These are phyloP conservation scores for Globomyces sp. DNA, from an alignment of 371 early-diverging fungal genomes.

Conservation along the genomic window DNA sequence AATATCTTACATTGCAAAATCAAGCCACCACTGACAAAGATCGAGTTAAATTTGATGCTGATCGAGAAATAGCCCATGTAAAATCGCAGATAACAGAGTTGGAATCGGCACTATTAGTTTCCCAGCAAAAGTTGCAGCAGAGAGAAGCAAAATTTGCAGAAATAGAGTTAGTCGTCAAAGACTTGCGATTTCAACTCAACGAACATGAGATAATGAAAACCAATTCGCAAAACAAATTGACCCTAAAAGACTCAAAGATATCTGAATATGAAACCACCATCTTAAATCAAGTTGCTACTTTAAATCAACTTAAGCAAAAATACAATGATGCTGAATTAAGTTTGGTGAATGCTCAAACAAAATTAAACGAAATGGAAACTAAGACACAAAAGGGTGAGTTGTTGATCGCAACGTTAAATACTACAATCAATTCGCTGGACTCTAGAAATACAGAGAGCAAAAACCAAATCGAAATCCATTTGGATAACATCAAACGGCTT, in stretches of 20 bases:
- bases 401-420: neutral
- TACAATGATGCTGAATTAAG: neutral
- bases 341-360: neutral
- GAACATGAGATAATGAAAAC: neutral
- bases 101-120: neutral
- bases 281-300: neutral
- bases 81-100: neutral
- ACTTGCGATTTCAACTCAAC: neutral
- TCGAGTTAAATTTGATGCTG: constrained; percentile 8
- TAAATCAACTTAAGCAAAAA: constrained; percentile 1
- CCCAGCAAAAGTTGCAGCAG: constrained; percentile 10
- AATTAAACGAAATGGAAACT: neutral
- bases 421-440: neutral
- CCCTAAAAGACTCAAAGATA: constrained; percentile 2
- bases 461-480: neutral
- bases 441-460: neutral
- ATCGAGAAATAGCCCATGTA: constrained; percentile 2
- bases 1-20: neutral
- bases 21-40: neutral
- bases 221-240: constrained; percentile 2
- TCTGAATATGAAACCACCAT: constrained; percentile 3
- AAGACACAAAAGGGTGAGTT: neutral
- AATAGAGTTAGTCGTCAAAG: constrained; percentile 3
- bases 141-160: constrained; percentile 1
- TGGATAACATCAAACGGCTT: neutral